A percentile compares a stretch with the other conserved stretches of the same genome.
phyloP scores from a whole-genome alignment of 768 basidiomycete species.

The Tubosaeta sp. region DNA sequence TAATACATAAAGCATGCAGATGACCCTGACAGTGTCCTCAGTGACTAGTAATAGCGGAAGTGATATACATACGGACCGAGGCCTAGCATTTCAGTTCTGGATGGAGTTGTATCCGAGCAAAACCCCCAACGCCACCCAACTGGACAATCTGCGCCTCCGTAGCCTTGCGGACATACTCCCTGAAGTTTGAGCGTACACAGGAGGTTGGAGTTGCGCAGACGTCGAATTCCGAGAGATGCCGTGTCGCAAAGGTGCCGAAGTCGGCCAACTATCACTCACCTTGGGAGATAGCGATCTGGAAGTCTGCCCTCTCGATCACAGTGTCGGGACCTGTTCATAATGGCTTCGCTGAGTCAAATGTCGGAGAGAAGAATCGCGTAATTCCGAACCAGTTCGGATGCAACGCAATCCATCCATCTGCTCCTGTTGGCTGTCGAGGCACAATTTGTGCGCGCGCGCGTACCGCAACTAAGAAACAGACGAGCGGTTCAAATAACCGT shows the following conservation, averaged over 20 bases:
- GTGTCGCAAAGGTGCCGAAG: not conserved
- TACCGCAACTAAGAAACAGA: conserved; percentile 18
- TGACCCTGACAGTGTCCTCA: not conserved
- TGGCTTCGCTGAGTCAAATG: conserved; percentile 8
- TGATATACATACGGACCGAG: not conserved
- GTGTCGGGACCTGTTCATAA: conserved; percentile 7
- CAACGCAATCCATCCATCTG: conserved; percentile 25
- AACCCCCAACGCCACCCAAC: conserved; percentile 36
- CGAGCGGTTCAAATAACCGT: conserved; percentile 29
- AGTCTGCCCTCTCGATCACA: conserved; percentile 2
- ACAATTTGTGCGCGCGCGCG: conserved; percentile 24
- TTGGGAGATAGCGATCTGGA: not conserved
- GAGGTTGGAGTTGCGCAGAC: conserved; percentile 20
- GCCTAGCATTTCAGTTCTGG: conserved; percentile 18
- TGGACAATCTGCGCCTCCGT: conserved; percentile 36
- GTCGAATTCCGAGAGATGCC: not conserved
- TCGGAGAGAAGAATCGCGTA: conserved; percentile 10
- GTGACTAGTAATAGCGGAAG: too few species aligned
- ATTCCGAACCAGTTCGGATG: conserved; percentile 23
- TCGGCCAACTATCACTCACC: not conserved
- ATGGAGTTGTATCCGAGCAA: conserved; percentile 35
- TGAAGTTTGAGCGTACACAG: conserved; percentile 37
- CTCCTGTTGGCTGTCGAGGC: conserved; percentile 16
- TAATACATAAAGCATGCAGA: conserved; percentile 10
- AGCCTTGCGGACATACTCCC: conserved; percentile 39